phyloP scores from a whole-genome alignment of 768 basidiomycete genomes.

The Psilocybe cyanescens region DNA sequence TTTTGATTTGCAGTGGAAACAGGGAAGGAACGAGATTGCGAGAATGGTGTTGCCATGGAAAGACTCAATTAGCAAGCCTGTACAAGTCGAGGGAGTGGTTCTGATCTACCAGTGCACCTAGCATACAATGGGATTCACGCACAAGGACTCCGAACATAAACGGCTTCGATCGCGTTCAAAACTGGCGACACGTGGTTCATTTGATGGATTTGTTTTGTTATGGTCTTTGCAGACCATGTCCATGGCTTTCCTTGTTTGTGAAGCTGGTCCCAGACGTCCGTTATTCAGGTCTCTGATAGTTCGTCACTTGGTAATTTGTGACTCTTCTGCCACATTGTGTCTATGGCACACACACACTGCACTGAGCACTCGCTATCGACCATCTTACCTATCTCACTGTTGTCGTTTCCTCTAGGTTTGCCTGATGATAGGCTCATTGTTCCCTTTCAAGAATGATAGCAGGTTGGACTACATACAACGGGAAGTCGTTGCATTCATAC shows the following conservation, averaged over 20 bases:
- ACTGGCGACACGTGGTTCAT: conserved; percentile 28
- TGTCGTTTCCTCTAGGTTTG: background rate
- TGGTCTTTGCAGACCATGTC: background rate
- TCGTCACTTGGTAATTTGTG: too few species aligned
- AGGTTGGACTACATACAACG: conserved; percentile 19
- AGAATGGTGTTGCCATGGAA: conserved; percentile 20
- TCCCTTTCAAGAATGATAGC: conserved; percentile 12
- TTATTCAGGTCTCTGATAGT: too few species aligned
- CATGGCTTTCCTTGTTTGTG: background rate
- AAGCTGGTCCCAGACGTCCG: too few species aligned
- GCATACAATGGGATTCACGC: conserved; percentile 12
- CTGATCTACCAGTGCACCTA: conserved; percentile 1
- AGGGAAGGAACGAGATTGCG: conserved; percentile 20
- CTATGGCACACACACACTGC: too few species aligned
- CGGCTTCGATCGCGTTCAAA: conserved; percentile 30
- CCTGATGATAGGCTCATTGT: background rate
- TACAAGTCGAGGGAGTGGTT: conserved; percentile 1
- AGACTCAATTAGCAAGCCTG: conserved; percentile 1
- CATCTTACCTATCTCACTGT: background rate
- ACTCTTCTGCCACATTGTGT: too few species aligned
- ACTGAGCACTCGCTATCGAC: background rate
- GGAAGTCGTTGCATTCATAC: conserved; percentile 20
- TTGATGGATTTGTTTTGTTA: background rate
- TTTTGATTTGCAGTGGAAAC: conserved; percentile 20
- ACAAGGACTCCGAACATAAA: conserved; percentile 7